phyloP scores from a whole-genome alignment of 371 early-diverging fungal genomes.

The Saksenaea oblongispora region DNA sequence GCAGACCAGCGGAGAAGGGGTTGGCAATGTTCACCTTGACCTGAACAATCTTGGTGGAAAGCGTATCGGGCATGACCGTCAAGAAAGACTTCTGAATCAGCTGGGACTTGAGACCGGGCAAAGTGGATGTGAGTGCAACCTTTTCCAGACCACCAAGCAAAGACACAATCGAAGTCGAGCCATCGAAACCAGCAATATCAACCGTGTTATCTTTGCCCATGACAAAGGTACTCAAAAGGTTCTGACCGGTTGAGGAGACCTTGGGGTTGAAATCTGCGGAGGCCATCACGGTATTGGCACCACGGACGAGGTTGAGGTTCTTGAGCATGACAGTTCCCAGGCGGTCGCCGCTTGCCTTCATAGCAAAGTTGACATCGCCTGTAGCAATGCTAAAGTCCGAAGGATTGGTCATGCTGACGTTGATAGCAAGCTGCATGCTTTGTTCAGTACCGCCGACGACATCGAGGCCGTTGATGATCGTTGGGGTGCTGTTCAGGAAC shows the following conservation, averaged over 20 bases:
- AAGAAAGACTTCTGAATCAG: conserved; percentile 51
- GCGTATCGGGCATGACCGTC: conserved; percentile 45
- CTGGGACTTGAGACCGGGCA: conserved; percentile 56
- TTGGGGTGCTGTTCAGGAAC: conserved; percentile 59
- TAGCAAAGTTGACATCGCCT: conserved; percentile 51
- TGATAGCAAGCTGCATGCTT: conserved; percentile 52
- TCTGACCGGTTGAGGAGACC: conserved; percentile 47
- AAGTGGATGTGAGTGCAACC: conserved; percentile 44
- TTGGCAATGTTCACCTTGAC: conserved; percentile 57
- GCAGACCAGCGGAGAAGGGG: conserved; percentile 56
- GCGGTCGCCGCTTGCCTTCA: conserved; percentile 38
- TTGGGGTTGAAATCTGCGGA: conserved; percentile 54
- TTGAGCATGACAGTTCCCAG: conserved; percentile 55
- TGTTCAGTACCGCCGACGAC: conserved; percentile 58
- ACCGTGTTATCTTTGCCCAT: conserved; percentile 55
- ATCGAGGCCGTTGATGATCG: conserved; percentile 58
- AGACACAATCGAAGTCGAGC: conserved; percentile 51
- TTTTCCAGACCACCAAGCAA: conserved; percentile 45
- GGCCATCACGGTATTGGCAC: conserved; percentile 48
- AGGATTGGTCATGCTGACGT: conserved; percentile 61
- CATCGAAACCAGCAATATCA: conserved; percentile 44
- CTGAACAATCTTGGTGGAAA: conserved; percentile 45
- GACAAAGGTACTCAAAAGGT: conserved; percentile 54
- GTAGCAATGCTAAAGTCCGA: conserved; percentile 57
- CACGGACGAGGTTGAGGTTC: conserved; percentile 49